Percentiles rank a stretch among this genome's conserved stretches.
Evolutionary conservation across 805 yeast species (phyloP).

Genomic region (Yarrowia sp.): DNA sequence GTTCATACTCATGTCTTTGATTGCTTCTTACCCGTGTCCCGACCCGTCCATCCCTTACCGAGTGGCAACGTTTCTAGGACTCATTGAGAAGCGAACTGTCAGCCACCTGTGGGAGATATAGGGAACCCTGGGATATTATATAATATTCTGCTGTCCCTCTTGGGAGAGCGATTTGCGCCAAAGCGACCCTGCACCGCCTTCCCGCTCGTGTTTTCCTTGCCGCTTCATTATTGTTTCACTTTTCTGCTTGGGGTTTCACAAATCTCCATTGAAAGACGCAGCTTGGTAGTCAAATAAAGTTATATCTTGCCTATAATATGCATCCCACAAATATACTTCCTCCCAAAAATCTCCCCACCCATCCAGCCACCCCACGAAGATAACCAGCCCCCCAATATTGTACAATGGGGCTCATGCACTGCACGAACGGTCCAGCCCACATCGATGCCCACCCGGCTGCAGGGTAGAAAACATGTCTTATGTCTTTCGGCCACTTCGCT

Average conservation of each 20-base stretch:
- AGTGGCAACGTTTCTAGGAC: too few relatives aligned
- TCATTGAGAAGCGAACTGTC: not conserved
- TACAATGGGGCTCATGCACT: constrained; percentile 4
- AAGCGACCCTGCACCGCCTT: not conserved
- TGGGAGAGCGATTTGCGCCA: not conserved
- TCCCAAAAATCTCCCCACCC: not conserved
- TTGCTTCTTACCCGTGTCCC: too few relatives aligned
- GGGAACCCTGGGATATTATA: not conserved
- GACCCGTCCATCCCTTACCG: too few relatives aligned
- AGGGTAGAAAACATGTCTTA: not conserved
- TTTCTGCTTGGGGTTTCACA: not conserved
- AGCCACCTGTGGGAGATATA: not conserved
- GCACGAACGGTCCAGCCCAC: not conserved
- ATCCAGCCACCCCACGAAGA: not conserved
- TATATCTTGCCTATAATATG: not conserved
- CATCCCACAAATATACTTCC: not conserved
- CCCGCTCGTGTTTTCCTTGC: not conserved
- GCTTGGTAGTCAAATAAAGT: not conserved
- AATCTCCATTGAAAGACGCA: not conserved
- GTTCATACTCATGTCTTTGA: too few relatives aligned
- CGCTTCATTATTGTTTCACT: not conserved
- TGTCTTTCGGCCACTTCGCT: not conserved
- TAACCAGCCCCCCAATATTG: not conserved
- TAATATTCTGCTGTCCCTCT: not conserved
- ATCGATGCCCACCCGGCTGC: constrained; percentile 1